Base-by-base conservation (phyloP, 192 early-diverging fungal genomes). In the Podila clonocystis region DNA sequence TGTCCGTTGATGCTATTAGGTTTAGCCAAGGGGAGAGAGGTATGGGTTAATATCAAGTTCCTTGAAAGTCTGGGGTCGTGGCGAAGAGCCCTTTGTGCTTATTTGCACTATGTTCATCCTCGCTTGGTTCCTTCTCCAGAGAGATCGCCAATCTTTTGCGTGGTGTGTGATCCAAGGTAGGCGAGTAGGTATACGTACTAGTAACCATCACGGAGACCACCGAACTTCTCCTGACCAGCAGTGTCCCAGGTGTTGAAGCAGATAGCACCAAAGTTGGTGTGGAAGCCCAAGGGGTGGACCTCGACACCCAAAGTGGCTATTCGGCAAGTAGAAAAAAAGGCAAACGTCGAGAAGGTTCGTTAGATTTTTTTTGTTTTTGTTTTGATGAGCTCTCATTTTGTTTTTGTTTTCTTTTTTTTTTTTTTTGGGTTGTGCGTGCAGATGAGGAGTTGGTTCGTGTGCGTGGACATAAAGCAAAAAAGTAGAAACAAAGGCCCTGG, bases 201-300 rank as follows among this genome's bases (percentile, higher is more conserved):
- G 88, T 98, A 98, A 77, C 97, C 98, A 86, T 99, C 98, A 85
- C 98, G 96, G 59, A 99, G 96, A 87, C 98, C 98, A 84, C 98
- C 98, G 80, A 99, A 99, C 94, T 99, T 99, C 85, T 99, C 98
- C 84, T 99, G 98, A 59, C 98, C 98, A 65, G 96, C 96, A 64
- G 98, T 99, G 85, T 99, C 98, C 98, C 98, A 99, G 70, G 98
- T 97, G 90, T 98, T 98, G 93, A 99, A 99, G 85, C 94, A 87
- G 82, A 99, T 97, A 12, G 86, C 70, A 49, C 98, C 98, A 87
- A 94, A 97, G 93, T 95, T 98, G 82, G 98, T 99, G 90, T 94
- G 92, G 93, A 99, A 99, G 63, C 85, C 88, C 66, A 99, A 90
- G 74, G 98, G 98, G 86, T 99, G 97, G 34, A 99, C 98, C 87